These are phyloP conservation scores for Oxyria digyna DNA, from an alignment of 148 eudicot species.

Conservation along the genomic window DNA sequence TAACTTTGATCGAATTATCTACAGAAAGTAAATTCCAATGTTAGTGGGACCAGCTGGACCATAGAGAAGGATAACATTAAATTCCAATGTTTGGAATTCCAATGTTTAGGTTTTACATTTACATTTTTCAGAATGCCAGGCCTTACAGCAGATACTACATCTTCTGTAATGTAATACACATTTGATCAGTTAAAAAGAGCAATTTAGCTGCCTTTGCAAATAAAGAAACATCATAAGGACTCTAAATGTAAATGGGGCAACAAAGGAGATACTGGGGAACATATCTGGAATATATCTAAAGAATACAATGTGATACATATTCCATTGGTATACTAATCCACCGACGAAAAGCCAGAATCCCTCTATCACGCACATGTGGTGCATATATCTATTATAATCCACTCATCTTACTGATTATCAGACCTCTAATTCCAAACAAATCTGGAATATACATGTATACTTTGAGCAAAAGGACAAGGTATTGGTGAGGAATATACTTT, in stretches of 20 bases:
- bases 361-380: not conserved
- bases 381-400: not conserved
- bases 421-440: not conserved
- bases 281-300: too few relatives aligned
- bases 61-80: not conserved
- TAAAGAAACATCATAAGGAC: not conserved
- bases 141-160: not conserved
- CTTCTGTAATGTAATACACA: not conserved
- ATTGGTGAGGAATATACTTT: not conserved
- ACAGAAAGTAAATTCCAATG: not conserved
- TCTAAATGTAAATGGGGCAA: not conserved
- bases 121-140: not conserved
- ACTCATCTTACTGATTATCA: too few relatives aligned
- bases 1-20: slow-evolving; percentile 22
- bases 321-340: not conserved
- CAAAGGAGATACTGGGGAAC: not conserved
- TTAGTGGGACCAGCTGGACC: not conserved
- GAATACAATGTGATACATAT: not conserved
- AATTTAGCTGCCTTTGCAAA: not conserved
- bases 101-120: not conserved
- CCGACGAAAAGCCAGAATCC: not conserved
- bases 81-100: not conserved
- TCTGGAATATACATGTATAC: not conserved
- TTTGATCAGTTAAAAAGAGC: not conserved
- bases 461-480: not conserved